Conservation (phyloP, 2,329 filamentous ascomycete species). For the Xylariaceae sp. region DNA sequence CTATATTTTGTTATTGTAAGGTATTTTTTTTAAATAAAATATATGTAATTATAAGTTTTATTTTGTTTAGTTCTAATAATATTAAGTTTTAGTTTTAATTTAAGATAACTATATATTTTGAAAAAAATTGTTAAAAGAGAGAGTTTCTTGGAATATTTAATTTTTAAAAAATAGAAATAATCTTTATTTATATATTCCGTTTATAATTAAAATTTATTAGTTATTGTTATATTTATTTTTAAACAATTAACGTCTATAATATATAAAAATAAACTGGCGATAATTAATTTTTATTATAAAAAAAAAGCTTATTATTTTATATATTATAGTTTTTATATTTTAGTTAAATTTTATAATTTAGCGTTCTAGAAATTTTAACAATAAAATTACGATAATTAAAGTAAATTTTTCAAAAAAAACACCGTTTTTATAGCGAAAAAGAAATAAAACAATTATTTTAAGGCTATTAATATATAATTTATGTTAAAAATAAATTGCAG, state of each 20-base stretch:
- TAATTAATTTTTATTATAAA: background rate
- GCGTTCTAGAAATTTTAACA: background rate
- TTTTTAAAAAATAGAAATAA: no score
- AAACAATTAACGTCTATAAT: no score
- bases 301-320: background rate
- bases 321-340: background rate
- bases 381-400: background rate
- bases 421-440: background rate
- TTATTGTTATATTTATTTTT: no score
- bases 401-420: background rate
- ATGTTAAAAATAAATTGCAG: background rate
- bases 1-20: background rate
- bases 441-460: background rate
- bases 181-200: no score
- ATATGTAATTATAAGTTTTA: background rate
- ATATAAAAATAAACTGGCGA: no score
- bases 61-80: background rate
- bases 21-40: background rate
- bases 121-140: background rate
- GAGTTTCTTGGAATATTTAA: no score
- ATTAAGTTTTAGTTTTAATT: background rate
- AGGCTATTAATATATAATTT: background rate
- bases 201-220: no score
- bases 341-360: background rate
- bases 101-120: background rate